Percentiles rank a stretch among this genome's conserved stretches.
Evolutionary conservation across 2,329 filamentous ascomycete genomes (phyloP).

Genomic region (Penicillium sp.): DNA sequence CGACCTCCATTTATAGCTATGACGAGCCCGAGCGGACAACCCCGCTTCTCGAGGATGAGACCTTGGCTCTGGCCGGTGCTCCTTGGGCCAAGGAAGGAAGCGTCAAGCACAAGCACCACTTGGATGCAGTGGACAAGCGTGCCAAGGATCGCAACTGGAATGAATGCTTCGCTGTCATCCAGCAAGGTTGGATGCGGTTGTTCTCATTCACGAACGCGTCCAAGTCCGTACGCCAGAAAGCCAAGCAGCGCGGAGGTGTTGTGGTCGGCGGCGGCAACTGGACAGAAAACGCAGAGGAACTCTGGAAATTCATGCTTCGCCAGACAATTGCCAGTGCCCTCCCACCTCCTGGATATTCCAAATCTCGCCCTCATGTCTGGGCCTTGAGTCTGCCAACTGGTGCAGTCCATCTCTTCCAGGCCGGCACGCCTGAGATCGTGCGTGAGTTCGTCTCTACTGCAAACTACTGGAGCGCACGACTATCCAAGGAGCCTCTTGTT

Average conservation of each 20-base stretch:
- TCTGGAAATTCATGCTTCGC: conserved; percentile 80
- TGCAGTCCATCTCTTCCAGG: conserved; percentile 96
- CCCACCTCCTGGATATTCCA: conserved; percentile 87
- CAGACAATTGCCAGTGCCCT: conserved; percentile 89
- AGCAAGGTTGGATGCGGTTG: conserved; percentile 87
- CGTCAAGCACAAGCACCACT: conserved; percentile 90
- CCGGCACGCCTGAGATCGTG: conserved; percentile 89
- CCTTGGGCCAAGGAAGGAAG: conserved; percentile 98
- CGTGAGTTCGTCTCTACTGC: conserved; percentile 89
- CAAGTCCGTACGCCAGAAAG: conserved; percentile 65
- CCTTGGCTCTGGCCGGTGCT: conserved; percentile 82
- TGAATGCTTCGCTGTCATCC: conserved; percentile 92
- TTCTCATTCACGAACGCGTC: conserved; percentile 82
- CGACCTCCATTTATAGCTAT: conserved; percentile 48
- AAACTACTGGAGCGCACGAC: conserved; percentile 94
- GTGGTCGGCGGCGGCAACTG: conserved; percentile 94
- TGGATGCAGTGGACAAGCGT: conserved; percentile 84
- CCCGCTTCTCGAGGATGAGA: conserved; percentile 83
- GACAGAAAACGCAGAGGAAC: conserved; percentile 90
- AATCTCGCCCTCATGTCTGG: conserved; percentile 86
- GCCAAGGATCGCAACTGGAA: conserved; percentile 92
- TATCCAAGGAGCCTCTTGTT: conserved; percentile 87
- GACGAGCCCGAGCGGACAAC: conserved; percentile 58
- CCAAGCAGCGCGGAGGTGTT: conserved; percentile 53
- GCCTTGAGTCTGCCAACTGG: conserved; percentile 86